These are phyloP conservation scores for Hysterium pulicare DNA, from an alignment of 2,329 filamentous ascomycete genomes.

Conservation along the genomic window DNA sequence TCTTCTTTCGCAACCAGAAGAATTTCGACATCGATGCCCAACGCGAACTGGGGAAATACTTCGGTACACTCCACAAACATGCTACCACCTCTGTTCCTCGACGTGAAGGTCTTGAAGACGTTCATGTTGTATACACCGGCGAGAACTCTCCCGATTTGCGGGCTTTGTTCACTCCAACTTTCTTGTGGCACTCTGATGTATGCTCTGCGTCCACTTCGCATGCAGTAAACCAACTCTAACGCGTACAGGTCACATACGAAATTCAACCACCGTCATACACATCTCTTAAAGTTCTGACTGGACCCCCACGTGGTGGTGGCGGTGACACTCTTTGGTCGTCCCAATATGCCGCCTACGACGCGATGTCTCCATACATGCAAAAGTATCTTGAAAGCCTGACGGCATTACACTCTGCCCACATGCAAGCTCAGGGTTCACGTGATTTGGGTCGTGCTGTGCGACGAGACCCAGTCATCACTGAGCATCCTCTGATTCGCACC, in stretches of 20 bases:
- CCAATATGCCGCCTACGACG: conserved; percentile 58
- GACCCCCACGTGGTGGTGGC: conserved; percentile 53
- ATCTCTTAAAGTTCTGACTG: conserved; percentile 52
- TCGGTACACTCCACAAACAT: conserved; percentile 54
- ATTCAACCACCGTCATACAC: conserved; percentile 57
- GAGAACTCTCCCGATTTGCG: conserved; percentile 53
- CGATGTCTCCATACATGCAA: conserved; percentile 55
- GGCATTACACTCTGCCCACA: conserved; percentile 53
- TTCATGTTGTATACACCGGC: conserved; percentile 55
- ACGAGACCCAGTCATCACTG: conserved; percentile 51
- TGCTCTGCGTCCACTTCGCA: conserved; percentile 13
- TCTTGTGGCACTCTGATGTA: conserved; percentile 56
- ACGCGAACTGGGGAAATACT: conserved; percentile 50
- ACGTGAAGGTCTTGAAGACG: conserved; percentile 51
- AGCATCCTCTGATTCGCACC: conserved; percentile 57
- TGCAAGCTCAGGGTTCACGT: conserved; percentile 51
- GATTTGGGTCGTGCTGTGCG: conserved; percentile 51
- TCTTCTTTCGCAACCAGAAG: conserved; percentile 56
- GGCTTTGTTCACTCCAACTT: conserved; percentile 53
- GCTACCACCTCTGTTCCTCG: conserved; percentile 53
- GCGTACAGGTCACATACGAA: conserved; percentile 53
- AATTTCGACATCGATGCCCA: conserved; percentile 54
- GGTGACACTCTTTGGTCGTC: conserved; percentile 58
- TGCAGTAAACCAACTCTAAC: background rate
- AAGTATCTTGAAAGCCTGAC: conserved; percentile 57